Evolutionary conservation across 179 eudicot species (phyloP), one percentile per base, ranked within the genome.

Genomic region (Sideroxylon spinosum): DNA sequence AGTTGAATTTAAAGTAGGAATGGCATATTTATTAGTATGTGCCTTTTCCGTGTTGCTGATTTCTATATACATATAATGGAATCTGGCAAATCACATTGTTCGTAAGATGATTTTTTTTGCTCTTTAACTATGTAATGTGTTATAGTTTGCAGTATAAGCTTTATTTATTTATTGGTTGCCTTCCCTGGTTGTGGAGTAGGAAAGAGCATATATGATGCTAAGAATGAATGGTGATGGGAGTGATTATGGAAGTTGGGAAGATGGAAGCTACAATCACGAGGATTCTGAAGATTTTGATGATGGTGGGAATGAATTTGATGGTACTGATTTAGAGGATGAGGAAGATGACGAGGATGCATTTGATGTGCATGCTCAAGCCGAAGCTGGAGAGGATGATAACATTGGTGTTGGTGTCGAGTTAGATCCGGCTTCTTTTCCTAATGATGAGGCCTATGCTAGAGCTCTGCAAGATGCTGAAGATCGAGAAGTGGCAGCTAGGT

Each of bases 401-500:
- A 62, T 68, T 44, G 79, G 63, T 76, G 89, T 73, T 82, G 82
- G 74, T 81, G 88, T 77, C 84, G 94, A 86, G 74, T 78, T 90
- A 59, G 92, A 93, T 84, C 92, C 93, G 12, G 84, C 92, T 75
- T 83, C 86, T 17, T 94, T 82, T 83, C 88, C 93, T 44, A 92
- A 87, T 75, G 98, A 95, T 6, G 98, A 95, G 84, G 93, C 97
- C 55, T 95, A 82, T 91, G 98, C 98, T 2, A 91, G 98, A 89
- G 98, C 98, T 65, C 86, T 95, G 69, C 98, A 95, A 82, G 98
- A 95, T 83, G 97, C 93, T 80, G 98, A 95, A 86, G 98, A 93
- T 76, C 85, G 90, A 71, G 98, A 93, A 81, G 88, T 93, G 93
- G 92, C 98, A 79, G 92, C 97, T 76, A 90, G 98, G 81, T 86